Base-by-base conservation (phyloP, 1,139 yeast species). In the Diutina pseudorugosa region DNA sequence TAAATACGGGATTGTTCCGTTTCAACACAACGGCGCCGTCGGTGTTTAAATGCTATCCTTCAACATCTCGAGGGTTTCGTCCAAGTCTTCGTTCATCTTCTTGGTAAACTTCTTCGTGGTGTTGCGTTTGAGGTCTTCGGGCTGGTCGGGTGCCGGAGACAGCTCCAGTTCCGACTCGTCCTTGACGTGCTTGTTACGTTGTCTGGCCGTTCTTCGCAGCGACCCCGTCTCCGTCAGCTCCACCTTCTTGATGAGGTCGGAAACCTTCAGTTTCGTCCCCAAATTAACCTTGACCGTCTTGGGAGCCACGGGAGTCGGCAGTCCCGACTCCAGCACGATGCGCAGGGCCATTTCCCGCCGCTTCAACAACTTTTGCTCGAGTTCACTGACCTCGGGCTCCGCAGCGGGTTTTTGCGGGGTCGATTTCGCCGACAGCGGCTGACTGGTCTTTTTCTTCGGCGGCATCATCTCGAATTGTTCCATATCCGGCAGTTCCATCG, bases 71-170 rank as follows among this genome's bases (percentile, higher is more conserved):
- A 43, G 47, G 16, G 47, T 43, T 43, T 43, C 47, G 19, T 43
- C 47, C 47, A 43, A 43, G n/a, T 43, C 47, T 14, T 43, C 47
- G 19, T 43, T 43, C 47, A 43, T 43, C 47, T 43, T 43, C 12
- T 43, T 43, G 30, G 47, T 43, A n/a, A 43, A 43, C 25, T 43
- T 43, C n/a, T 43, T 43, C n/a, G 30, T 43, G 30, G 23, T 43
- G 33, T 27, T 25, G 16, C 47, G 47, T 16, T 43, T 43, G 33
- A 43, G 33, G 9, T 23, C 47, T 23, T 23, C 30, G 25, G 21
- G n/a, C 11, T 42, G 16, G 21, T 42, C 45, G 21, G 16, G 30
- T 4, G 30, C 30, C 12, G 47, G 47, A 14, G 33, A 11, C 25
- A 27, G 14, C 9, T 43, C 47, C n/a, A 14, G 11, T 6, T 43